Base-by-base conservation (phyloP, 1,284 basidiomycete genomes). In the Phlebopus sp. region DNA sequence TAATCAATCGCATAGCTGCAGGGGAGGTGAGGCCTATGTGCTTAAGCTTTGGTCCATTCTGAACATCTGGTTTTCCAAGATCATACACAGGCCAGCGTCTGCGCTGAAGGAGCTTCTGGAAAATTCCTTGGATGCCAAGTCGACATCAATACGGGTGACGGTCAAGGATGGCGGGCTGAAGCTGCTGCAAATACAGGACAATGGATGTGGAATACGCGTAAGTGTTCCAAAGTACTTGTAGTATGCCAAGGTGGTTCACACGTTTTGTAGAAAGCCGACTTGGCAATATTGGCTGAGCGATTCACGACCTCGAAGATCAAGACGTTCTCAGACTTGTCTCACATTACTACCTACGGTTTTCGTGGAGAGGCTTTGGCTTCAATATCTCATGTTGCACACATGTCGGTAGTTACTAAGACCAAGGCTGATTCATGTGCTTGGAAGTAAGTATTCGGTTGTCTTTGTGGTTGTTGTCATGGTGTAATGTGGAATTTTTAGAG, bases 101-200 rank as follows among this genome's bases (percentile, higher is more conserved):
- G 97, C 97, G 1, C 77, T 99, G 52, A 99, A 99, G 67, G 97
- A 99, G 69, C 77, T 99, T 1, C 74, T 99, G 18, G 97, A 99
- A 70, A 99, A 99, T 61, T 82, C 88, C 17, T 77, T 99, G 27
- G 97, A 99, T 70, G 97, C 97, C 0, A 89, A 91, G 2, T 76
- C 94, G 23, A 96, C 90, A 0, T 83, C 84, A 0, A 93, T 99
- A 60, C 85, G 86, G 40, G 75, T 99, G 46, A 90, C 86, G 0
- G 79, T 96, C 56, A 97, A 97, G 68, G 96, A 99, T 50, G 97
- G 97, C 1, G 97, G 97, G 0, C 73, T 99, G 72, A 99, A 97
- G 67, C 73, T 95, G 39, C 78, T 99, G 21, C 94, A 97, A 69
- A 97, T 99, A 45, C 90, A 94, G 59, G 97, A 99, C 65, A 97